These are phyloP conservation scores for Talaromyces islandicus DNA, from an alignment of 2,329 filamentous ascomycete species.

Conservation along the genomic window DNA sequence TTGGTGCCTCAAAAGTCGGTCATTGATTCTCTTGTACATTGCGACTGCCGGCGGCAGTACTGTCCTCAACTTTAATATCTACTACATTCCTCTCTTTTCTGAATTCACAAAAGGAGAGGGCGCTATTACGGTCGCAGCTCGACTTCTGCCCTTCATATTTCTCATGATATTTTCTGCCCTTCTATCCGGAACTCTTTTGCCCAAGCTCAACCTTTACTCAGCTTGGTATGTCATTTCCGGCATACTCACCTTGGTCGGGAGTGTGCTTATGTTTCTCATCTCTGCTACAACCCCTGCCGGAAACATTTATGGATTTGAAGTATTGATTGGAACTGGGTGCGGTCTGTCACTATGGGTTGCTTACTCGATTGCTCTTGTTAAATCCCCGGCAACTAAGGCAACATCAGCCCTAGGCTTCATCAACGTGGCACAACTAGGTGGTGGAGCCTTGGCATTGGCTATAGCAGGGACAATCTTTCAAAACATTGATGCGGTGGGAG, in stretches of 20 bases:
- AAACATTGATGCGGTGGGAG: neutral
- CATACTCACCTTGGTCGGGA: conserved; percentile 18
- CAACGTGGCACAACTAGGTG: conserved; percentile 6
- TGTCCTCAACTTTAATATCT: conserved; percentile 25
- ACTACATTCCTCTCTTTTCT: conserved; percentile 51
- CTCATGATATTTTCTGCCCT: conserved; percentile 16
- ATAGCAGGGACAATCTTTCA: conserved; percentile 5
- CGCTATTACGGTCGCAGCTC: conserved; percentile 20
- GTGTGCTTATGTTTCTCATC: conserved; percentile 16
- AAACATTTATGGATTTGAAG: conserved; percentile 19
- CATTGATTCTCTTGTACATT: neutral
- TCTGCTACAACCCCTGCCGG: conserved; percentile 12
- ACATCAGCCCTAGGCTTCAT: conserved; percentile 3
- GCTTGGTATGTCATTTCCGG: conserved; percentile 22
- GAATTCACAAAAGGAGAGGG: conserved; percentile 44
- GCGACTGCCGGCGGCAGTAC: neutral
- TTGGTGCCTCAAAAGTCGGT: no score
- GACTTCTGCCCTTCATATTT: conserved; percentile 20
- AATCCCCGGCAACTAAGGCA: neutral
- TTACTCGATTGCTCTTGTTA: conserved; percentile 5
- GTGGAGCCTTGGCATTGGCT: neutral
- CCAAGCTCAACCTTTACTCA: conserved; percentile 16
- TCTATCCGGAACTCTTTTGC: conserved; percentile 16
- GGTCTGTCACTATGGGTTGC: conserved; percentile 7
- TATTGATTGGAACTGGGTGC: conserved; percentile 18